These are phyloP conservation scores for Camelina laxa DNA, from an alignment of 345 rosid species.

Conservation along the genomic window DNA sequence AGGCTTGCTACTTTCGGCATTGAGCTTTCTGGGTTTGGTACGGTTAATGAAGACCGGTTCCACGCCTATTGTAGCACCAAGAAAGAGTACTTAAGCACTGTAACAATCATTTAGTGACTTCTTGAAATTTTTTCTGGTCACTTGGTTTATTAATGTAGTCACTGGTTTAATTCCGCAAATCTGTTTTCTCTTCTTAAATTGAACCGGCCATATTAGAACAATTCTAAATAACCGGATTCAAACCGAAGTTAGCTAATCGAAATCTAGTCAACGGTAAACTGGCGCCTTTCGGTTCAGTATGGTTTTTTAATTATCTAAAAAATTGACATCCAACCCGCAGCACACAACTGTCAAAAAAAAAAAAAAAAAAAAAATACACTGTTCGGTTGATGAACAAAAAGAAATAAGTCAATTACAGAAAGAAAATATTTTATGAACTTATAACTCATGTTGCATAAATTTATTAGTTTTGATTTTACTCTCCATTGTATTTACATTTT, in stretches of 20 bases:
- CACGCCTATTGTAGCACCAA: slow-evolving; percentile 61
- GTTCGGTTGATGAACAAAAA: too few relatives aligned
- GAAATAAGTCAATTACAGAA: not conserved
- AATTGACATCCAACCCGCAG: too few relatives aligned
- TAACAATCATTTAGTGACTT: slow-evolving; percentile 47
- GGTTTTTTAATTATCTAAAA: not conserved
- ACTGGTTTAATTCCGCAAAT: not conserved
- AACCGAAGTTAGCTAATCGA: not conserved
- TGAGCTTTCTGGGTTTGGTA: slow-evolving; percentile 77
- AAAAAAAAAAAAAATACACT: too few relatives aligned
- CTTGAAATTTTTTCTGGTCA: not conserved
- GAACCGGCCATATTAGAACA: not conserved
- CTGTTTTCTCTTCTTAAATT: not conserved
- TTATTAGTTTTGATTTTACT: too few relatives aligned
- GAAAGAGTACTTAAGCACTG: slow-evolving; percentile 60
- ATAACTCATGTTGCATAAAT: too few relatives aligned
- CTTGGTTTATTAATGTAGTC: slow-evolving; percentile 22
- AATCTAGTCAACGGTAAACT: not conserved
- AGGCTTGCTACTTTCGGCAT: slow-evolving; percentile 72
- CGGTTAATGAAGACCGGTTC: slow-evolving; percentile 65
- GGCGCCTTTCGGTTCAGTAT: not conserved
- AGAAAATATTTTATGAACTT: not conserved
- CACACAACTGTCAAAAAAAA: too few relatives aligned
- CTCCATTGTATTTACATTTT: too few relatives aligned
- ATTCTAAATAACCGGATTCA: not conserved